Conservation (phyloP, 2,329 filamentous ascomycete genomes). For the Erysiphe pulchra region DNA sequence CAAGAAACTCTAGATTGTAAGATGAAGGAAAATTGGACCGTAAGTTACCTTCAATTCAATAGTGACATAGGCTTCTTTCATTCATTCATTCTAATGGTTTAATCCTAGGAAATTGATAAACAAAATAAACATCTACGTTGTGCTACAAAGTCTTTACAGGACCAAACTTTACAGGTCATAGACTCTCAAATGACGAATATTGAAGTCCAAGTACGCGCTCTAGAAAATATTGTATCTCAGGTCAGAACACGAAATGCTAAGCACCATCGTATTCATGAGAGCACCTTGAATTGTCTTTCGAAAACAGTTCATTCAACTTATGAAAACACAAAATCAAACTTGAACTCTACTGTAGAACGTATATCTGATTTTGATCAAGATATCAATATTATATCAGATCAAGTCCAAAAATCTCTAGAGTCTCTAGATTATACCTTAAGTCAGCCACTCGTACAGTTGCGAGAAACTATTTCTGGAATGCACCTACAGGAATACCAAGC, state of each 20-base stretch:
- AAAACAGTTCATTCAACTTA: constrained; percentile 49
- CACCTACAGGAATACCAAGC: constrained; percentile 54
- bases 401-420: constrained; percentile 34
- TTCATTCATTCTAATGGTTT: constrained; percentile 2
- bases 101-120: constrained; percentile 36
- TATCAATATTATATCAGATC: constrained; percentile 37
- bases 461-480: constrained; percentile 37
- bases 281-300: constrained; percentile 40
- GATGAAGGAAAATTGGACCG: constrained; percentile 67
- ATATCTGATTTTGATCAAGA: constrained; percentile 27
- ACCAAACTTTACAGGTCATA: constrained; percentile 71
- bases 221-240: constrained; percentile 73
- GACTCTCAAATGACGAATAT: constrained; percentile 74
- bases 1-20: constrained; percentile 55
- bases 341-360: constrained; percentile 40
- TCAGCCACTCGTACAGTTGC: constrained; percentile 44
- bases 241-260: constrained; percentile 57
- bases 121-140: constrained; percentile 64
- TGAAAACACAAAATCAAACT: constrained; percentile 40
- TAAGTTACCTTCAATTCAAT: constrained; percentile 18
- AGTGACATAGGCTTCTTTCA: background rate
- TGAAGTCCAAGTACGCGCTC: constrained; percentile 61
- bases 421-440: constrained; percentile 35
- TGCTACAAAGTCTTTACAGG: constrained; percentile 67
- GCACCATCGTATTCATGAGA: constrained; percentile 44